Evolutionary conservation across 805 yeast species (phyloP), one percentile per base, ranked within the genome.

Genomic region (Ogataea methanolica): DNA sequence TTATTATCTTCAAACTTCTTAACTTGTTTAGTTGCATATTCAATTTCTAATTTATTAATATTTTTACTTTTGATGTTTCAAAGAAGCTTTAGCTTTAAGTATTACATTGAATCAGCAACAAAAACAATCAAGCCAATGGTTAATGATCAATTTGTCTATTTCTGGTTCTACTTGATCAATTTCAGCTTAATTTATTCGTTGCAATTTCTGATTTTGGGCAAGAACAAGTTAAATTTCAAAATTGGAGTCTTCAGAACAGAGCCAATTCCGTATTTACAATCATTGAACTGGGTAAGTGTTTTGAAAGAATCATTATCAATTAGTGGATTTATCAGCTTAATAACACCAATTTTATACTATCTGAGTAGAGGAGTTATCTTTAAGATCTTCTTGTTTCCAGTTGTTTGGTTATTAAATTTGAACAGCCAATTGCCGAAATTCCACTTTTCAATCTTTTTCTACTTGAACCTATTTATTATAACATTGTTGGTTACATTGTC

Each of bases 201-300:
- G 1, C 81, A 77, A 50, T 84, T 77, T 57, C 54, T 77, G 14
- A 54, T 76, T 0, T 72, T 78, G 47, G 85, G 82, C 59, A 68
- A 79, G 51, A 82, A 81, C 61, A 72, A 78, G 48, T 65, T 85
- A 37, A 60, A 65, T 1, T 76, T 83, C 61, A 57, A 64, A 41
- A 70, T 69, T 47, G 77, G 78, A 8, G 64, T 69, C 12, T 65
- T 63, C 41, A 66, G 74, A 46, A 53, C 60, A 4, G 70, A 67
- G 14, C 83, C 82, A 2, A 64, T 71, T 34, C 53, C 55, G 2
- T 52, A 57, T 34, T 47, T 66, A 23, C 56, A 52, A 39, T 39
- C 43, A 0, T 34, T 55, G 22, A 63, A 63, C 35, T 39, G 64
- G 16, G 59, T 62, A 6, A 47, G 52, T 26, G 56, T 76, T 15